A percentile compares a stretch with the other conserved stretches of the same genome.
Conservation (phyloP, 192 early-diverging fungal species). For the Rhizophagus clarus region DNA sequence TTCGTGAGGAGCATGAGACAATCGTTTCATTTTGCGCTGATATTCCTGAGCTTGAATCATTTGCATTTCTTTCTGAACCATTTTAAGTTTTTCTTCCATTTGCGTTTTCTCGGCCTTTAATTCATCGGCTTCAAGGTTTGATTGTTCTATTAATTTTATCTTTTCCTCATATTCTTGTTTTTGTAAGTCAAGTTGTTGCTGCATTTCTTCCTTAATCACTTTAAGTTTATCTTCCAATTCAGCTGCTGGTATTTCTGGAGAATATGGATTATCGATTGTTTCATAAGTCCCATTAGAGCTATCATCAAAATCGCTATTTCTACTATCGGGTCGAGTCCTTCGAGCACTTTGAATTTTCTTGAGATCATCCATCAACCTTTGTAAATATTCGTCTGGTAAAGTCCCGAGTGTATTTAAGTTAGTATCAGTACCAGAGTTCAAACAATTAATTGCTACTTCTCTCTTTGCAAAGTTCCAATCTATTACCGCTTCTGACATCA, state of each 20-base stretch:
- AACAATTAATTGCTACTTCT: conserved; percentile 63
- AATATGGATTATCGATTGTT: conserved; percentile 28
- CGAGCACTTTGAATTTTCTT: conserved; percentile 54
- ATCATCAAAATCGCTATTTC: conserved; percentile 46
- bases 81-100: conserved; percentile 48
- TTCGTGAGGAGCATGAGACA: conserved; percentile 40
- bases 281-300: conserved; percentile 32
- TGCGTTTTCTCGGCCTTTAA: conserved; percentile 42
- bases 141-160: conserved; percentile 47
- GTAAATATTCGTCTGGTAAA: conserved; percentile 58
- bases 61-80: conserved; percentile 54
- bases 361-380: conserved; percentile 59
- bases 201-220: conserved; percentile 55
- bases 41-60: conserved; percentile 54
- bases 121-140: conserved; percentile 46
- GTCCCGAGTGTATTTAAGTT: conserved; percentile 37
- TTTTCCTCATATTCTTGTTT: conserved; percentile 58
- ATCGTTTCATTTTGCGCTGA: conserved; percentile 52
- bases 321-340: conserved; percentile 54
- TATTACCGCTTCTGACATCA: conserved; percentile 51
- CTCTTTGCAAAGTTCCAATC: conserved; percentile 81
- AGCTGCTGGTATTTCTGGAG: conserved; percentile 41
- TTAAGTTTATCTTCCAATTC: conserved; percentile 51
- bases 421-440: conserved; percentile 31
- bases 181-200: conserved; percentile 49